phyloP scores from a whole-genome alignment of 192 early-diverging fungal genomes.

The Coemansia sp. region DNA sequence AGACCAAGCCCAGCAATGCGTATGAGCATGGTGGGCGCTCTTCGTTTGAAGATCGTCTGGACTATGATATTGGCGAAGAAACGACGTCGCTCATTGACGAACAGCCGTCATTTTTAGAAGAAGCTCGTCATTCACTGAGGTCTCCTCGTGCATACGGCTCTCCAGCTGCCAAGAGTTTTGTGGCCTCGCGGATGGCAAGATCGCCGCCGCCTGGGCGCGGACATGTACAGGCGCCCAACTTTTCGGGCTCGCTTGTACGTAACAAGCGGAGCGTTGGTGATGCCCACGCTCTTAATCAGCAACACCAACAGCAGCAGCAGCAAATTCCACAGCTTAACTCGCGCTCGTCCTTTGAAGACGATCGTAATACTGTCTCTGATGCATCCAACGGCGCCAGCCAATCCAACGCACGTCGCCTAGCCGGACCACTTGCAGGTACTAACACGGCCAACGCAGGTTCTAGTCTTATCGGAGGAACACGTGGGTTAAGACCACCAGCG shows the following conservation, averaged over 20 bases:
- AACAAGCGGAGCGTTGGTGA: neutral
- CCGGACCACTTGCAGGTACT: neutral
- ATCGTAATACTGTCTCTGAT: neutral
- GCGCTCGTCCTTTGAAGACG: slow-evolving; percentile 9
- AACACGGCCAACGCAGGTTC: neutral
- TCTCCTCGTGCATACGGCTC: slow-evolving; percentile 36
- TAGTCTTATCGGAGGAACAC: slow-evolving; percentile 2
- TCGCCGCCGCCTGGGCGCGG: slow-evolving; percentile 12
- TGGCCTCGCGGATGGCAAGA: slow-evolving; percentile 33
- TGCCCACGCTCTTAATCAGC: slow-evolving; percentile 15
- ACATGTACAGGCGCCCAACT: slow-evolving; percentile 1
- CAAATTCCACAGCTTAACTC: neutral
- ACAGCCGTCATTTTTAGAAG: slow-evolving; percentile 44
- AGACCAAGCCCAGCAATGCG: neutral
- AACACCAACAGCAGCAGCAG: slow-evolving; percentile 10
- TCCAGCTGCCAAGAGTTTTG: slow-evolving; percentile 44
- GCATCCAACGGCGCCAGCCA: slow-evolving; percentile 7
- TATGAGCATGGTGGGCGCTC: slow-evolving; percentile 16
- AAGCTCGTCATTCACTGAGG: slow-evolving; percentile 17
- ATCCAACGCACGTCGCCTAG: slow-evolving; percentile 2
- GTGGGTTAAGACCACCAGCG: slow-evolving; percentile 6
- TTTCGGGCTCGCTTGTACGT: slow-evolving; percentile 8
- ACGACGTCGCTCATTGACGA: slow-evolving; percentile 42
- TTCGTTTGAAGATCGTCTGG: slow-evolving; percentile 31
- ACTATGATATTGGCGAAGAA: slow-evolving; percentile 21